These are phyloP conservation scores for Sordariomycetes sp. DNA, from an alignment of 2,329 filamentous ascomycete genomes.

Conservation along the genomic window DNA sequence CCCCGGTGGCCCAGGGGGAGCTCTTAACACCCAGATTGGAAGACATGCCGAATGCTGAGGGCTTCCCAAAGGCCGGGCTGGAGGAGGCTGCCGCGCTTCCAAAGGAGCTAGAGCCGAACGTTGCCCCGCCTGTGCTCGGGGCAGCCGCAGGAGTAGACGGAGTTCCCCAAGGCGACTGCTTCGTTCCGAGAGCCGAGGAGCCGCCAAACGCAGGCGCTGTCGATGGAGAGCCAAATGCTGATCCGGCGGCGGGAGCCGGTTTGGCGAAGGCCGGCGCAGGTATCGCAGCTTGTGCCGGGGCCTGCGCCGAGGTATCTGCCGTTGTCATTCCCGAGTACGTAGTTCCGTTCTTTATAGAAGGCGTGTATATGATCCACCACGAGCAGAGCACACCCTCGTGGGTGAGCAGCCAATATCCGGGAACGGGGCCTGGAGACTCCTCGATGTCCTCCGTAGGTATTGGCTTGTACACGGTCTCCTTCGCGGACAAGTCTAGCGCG, in stretches of 20 bases:
- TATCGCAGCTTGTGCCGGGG: slow-evolving; percentile 13
- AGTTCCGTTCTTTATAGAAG: slow-evolving; percentile 63
- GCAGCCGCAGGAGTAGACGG: slow-evolving; percentile 15
- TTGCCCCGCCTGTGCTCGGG: slow-evolving; percentile 17
- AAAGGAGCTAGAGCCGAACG: slow-evolving; percentile 33
- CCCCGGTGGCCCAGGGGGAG: slow-evolving; percentile 37
- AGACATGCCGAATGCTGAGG: slow-evolving; percentile 37
- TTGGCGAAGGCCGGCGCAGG: slow-evolving; percentile 17
- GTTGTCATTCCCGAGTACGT: slow-evolving; percentile 58
- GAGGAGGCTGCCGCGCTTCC: slow-evolving; percentile 21
- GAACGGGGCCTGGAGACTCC: slow-evolving; percentile 67
- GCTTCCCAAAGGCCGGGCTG: slow-evolving; percentile 18
- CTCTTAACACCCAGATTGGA: slow-evolving; percentile 30
- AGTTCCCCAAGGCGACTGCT: slow-evolving; percentile 39
- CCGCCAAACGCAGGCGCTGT: slow-evolving; percentile 29
- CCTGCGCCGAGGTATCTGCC: slow-evolving; percentile 14
- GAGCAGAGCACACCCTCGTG: slow-evolving; percentile 73
- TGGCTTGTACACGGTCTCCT: slow-evolving; percentile 64
- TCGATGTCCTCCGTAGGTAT: slow-evolving; percentile 64
- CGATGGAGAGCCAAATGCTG: slow-evolving; percentile 27
- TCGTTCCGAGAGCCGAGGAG: slow-evolving; percentile 30
- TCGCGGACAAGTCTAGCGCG: slow-evolving; percentile 71
- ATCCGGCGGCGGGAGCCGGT: slow-evolving; percentile 9
- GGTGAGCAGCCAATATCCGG: slow-evolving; percentile 73
- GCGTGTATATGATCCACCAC: slow-evolving; percentile 90